Percentiles rank a stretch among this genome's conserved stretches.
These are phyloP conservation scores for Cichorium intybus DNA, from an alignment of 140 eudicot genomes.

Conservation along the genomic window DNA sequence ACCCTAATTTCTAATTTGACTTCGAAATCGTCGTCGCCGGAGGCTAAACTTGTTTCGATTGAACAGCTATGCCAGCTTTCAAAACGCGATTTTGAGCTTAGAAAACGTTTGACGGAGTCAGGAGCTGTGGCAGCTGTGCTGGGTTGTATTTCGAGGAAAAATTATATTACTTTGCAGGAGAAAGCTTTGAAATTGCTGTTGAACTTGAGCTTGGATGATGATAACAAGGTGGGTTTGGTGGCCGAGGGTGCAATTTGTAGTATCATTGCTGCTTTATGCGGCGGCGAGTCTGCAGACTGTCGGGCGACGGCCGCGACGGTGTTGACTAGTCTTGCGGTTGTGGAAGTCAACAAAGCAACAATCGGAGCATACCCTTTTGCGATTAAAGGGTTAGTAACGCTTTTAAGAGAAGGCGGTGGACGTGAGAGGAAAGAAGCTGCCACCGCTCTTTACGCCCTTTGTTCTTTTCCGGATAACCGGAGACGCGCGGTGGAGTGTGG, in stretches of 20 bases:
- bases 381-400: constrained; percentile 49
- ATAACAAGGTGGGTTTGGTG: constrained; percentile 87
- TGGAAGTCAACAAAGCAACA: constrained; percentile 91
- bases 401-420: constrained; percentile 46
- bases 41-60: constrained; percentile 44
- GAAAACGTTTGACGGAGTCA: constrained; percentile 72
- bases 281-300: constrained; percentile 44
- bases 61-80: constrained; percentile 43
- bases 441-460: constrained; percentile 70
- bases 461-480: constrained; percentile 82
- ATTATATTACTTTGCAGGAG: constrained; percentile 36
- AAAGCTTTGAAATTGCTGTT: constrained; percentile 65
- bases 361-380: constrained; percentile 91
- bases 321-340: constrained; percentile 84
- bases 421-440: constrained; percentile 91
- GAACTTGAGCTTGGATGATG: constrained; percentile 88
- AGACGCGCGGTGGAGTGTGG: constrained; percentile 68
- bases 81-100: constrained; percentile 49
- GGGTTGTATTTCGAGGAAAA: constrained; percentile 45
- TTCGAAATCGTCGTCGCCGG: constrained; percentile 39
- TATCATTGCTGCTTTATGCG: constrained; percentile 42
- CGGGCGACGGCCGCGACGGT: constrained; percentile 92
- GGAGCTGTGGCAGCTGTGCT: constrained; percentile 76
- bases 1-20: constrained; percentile 52
- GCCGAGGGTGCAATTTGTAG: constrained; percentile 88